Evolutionary conservation across 202 grass and related monocot species (phyloP), one percentile per base, ranked within the genome.

Genomic region (Zoysia matrella): DNA sequence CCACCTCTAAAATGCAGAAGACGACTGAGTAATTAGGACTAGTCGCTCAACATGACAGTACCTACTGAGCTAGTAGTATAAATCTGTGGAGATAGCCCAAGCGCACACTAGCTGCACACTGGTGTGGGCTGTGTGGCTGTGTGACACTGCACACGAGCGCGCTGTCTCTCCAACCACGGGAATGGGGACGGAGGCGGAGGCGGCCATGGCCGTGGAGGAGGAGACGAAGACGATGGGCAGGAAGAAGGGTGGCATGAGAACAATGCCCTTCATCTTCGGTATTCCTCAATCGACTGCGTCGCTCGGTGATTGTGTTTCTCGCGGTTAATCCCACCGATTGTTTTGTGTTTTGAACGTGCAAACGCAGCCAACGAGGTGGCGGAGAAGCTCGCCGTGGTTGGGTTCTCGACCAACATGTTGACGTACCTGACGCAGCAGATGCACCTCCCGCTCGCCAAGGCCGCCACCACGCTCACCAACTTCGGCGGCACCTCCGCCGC

Each of bases 231-330:
- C 16, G 10, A 75, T 16, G 56, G 16, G 6, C 7, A 87, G 15
- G 74, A 86, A 47, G 74, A 91, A 85, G 78, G 93, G 93, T 62
- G 93, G 93, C 44, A 75, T 97, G 1, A 89, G 69, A 81, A 93
- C 93, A 85, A 93, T 97, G 93, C 93, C 93, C 55, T 93, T 87
- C 81, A 97, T 97, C 71, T 97, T 97, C 18, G 93, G 93, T 97
- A 55, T 47, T 18, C 51, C 15, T 14, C 51, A 11, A 49, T 1
- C 11, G 41, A 2, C 7, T 1, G 8, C 12, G 12, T 22, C 14
- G n/a, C 5, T 56, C 6, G 14, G 4, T 50, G 39, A 8, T 10
- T 55, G 57, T 16, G 4, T 36, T 11, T 45, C 3, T 10, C 52
- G 14, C 53, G 30, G n/a, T 43, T 67, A 42, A 71, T 75, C 7